A percentile compares a stretch with the other conserved stretches of the same genome.
These are phyloP conservation scores for Ramichloridium luteum DNA, from an alignment of 2,329 filamentous ascomycete genomes.

Conservation along the genomic window DNA sequence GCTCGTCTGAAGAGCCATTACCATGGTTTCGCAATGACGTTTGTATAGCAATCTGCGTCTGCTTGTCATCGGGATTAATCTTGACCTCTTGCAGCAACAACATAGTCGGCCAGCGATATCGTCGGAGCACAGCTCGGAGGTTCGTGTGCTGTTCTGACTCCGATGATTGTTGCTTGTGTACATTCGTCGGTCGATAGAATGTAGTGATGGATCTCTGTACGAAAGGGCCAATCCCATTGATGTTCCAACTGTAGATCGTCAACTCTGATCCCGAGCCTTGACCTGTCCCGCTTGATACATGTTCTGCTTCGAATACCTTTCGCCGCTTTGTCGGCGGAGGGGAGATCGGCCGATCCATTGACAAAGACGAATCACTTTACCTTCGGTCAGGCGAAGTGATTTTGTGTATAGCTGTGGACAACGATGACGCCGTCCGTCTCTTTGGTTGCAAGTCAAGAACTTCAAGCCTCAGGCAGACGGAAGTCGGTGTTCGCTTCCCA, in stretches of 20 bases:
- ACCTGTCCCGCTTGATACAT: neutral
- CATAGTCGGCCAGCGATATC: slow-evolving; percentile 33
- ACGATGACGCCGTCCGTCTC: no score
- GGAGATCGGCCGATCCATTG: no score
- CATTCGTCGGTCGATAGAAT: slow-evolving; percentile 23
- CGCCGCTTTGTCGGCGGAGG: slow-evolving; percentile 23
- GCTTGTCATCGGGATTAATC: slow-evolving; percentile 29
- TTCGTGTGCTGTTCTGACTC: neutral
- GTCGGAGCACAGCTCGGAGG: slow-evolving; percentile 32
- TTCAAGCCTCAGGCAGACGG: neutral
- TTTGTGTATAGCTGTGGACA: no score
- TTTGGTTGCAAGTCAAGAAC: no score
- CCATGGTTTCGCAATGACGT: neutral
- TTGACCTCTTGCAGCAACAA: slow-evolving; percentile 41
- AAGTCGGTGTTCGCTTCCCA: neutral
- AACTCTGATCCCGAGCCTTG: slow-evolving; percentile 11
- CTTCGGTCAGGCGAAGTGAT: no score
- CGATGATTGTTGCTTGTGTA: slow-evolving; percentile 4
- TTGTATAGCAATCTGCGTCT: slow-evolving; percentile 30
- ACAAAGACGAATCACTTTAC: no score
- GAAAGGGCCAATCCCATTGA: slow-evolving; percentile 37
- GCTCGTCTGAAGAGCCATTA: slow-evolving; percentile 17
- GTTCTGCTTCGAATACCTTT: slow-evolving; percentile 5
- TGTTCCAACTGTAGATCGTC: slow-evolving; percentile 36
- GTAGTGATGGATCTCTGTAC: slow-evolving; percentile 30